phyloP scores from a whole-genome alignment of 1,139 yeast genomes.

The Protomyces inundatus region DNA sequence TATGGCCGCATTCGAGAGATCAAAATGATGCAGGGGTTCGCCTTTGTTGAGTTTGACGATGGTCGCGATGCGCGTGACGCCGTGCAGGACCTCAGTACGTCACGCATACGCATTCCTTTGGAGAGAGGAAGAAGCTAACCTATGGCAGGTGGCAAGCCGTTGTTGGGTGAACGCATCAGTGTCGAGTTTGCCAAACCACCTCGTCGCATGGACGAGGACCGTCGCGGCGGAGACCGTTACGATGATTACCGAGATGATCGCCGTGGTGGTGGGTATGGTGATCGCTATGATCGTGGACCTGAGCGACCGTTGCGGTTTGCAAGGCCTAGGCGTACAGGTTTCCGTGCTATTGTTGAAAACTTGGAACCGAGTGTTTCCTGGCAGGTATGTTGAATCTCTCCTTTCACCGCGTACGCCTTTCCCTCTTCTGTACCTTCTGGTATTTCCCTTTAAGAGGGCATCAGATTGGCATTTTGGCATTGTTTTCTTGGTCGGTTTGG shows the following conservation, averaged over 20 bases:
- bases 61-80: conserved; percentile 36
- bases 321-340: conserved; percentile 34
- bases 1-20: conserved; percentile 33
- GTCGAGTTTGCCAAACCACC: conserved; percentile 40
- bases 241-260: conserved; percentile 15
- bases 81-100: conserved; percentile 29
- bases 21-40: conserved; percentile 34
- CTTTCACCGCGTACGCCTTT: conserved; percentile 16
- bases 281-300: conserved; percentile 29
- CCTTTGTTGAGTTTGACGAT: conserved; percentile 32
- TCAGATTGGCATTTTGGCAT: no score
- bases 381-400: conserved; percentile 34
- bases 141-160: conserved; percentile 37
- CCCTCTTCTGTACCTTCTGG: conserved; percentile 1
- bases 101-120: conserved; percentile 25
- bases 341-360: conserved; percentile 34
- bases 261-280: conserved; percentile 30
- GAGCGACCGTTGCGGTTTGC: conserved; percentile 32
- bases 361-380: conserved; percentile 35
- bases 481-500: no score
- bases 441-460: no score
- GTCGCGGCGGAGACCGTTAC: background rate
- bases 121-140: conserved; percentile 16
- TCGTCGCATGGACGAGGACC: conserved; percentile 32
- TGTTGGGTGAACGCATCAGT: conserved; percentile 32